These are phyloP conservation scores for Chlorociboria aeruginascens DNA, from an alignment of 495 filamentous ascomycete species.

Conservation along the genomic window DNA sequence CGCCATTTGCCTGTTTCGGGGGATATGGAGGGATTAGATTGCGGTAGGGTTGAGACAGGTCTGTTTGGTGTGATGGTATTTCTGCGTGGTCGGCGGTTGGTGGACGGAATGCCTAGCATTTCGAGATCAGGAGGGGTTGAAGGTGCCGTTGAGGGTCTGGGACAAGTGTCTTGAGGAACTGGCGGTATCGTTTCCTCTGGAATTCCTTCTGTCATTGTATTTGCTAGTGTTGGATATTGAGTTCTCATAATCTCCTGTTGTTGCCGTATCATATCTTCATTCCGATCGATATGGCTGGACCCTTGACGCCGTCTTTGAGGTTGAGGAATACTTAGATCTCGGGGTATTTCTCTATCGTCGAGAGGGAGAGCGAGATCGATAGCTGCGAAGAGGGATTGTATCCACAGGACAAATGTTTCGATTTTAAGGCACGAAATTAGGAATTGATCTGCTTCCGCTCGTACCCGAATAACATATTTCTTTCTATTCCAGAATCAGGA, in stretches of 20 bases:
- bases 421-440: conserved; percentile 41
- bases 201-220: neutral
- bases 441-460: conserved; percentile 53
- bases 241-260: conserved; percentile 20
- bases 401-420: conserved; percentile 41
- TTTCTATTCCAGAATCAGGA: conserved; percentile 27
- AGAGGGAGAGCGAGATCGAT: conserved; percentile 41
- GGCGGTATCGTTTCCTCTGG: neutral
- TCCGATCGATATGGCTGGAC: neutral
- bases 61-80: too few species aligned
- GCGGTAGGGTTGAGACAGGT: too few species aligned
- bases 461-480: conserved; percentile 47
- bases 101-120: too few species aligned
- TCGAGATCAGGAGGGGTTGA: too few species aligned
- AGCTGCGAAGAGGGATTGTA: conserved; percentile 38
- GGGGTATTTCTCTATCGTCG: conserved; percentile 28
- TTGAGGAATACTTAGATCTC: conserved; percentile 14
- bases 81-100: too few species aligned
- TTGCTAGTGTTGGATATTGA: conserved; percentile 14
- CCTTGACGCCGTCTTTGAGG: conserved; percentile 1
- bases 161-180: too few species aligned
- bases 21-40: conserved; percentile 7
- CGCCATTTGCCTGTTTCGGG: conserved; percentile 34
- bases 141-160: too few species aligned
- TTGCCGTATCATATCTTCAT: conserved; percentile 8